These are phyloP conservation scores for Colletotrichum tofieldiae DNA, from an alignment of 2,329 filamentous ascomycete genomes.

Conservation along the genomic window DNA sequence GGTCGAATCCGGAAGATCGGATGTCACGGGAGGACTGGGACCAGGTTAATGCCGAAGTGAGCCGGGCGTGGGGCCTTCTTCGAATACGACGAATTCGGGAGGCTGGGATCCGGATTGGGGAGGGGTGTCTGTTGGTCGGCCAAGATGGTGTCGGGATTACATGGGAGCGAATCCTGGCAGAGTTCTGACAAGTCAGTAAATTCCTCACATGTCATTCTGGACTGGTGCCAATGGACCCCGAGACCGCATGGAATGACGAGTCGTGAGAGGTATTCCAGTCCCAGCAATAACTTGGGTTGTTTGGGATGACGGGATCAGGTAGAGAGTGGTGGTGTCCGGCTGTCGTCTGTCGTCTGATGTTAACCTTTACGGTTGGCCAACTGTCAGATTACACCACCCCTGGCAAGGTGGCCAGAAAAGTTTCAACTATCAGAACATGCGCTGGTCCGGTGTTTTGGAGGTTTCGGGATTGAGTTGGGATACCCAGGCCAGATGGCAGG, in stretches of 20 bases:
- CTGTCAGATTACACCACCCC: slow-evolving; percentile 4
- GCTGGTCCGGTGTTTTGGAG: slow-evolving; percentile 5
- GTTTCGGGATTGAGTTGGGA: slow-evolving; percentile 2
- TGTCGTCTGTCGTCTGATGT: slow-evolving; percentile 25
- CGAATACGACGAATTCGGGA: no score
- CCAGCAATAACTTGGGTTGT: not conserved
- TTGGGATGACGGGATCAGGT: not conserved
- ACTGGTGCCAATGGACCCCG: not conserved
- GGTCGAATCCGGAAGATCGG: slow-evolving; percentile 7
- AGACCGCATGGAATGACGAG: slow-evolving; percentile 1
- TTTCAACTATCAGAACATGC: not conserved
- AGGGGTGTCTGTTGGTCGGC: not conserved
- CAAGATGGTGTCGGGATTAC: not conserved
- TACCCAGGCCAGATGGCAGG: not conserved
- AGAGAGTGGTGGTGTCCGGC: slow-evolving; percentile 5
- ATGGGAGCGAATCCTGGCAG: not conserved
- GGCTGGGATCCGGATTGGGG: not conserved
- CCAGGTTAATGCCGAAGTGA: slow-evolving; percentile 1
- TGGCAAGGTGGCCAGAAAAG: not conserved
- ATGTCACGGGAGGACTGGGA: slow-evolving; percentile 9
- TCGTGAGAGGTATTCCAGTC: not conserved
- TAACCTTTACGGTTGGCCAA: not conserved
- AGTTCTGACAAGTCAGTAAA: slow-evolving; percentile 14
- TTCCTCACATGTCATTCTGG: not conserved
- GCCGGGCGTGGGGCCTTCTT: slow-evolving; percentile 5